Evolutionary conservation across 106 monocot species (phyloP).

Genomic region (Narthecium ossifragum): DNA sequence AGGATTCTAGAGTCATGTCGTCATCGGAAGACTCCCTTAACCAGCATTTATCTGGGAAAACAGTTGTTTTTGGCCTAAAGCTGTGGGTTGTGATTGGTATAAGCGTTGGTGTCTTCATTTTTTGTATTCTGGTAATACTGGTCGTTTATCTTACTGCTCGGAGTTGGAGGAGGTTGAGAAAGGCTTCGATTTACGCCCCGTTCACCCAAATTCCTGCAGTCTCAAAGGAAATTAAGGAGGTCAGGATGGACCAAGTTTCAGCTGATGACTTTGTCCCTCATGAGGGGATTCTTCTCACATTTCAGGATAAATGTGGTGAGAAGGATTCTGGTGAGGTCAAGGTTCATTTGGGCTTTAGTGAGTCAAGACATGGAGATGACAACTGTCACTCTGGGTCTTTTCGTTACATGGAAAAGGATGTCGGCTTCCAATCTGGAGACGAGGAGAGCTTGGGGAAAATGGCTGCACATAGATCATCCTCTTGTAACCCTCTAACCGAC

Average conservation of each 20-base stretch:
- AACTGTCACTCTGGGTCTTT: conserved; percentile 63
- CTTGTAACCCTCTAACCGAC: conserved; percentile 35
- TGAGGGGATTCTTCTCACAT: conserved; percentile 29
- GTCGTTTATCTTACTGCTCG: conserved; percentile 39
- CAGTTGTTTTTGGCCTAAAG: conserved; percentile 63
- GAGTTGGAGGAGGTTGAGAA: conserved; percentile 38
- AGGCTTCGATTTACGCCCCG: conserved; percentile 30
- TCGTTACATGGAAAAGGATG: conserved; percentile 38
- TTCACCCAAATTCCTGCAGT: conserved; percentile 54
- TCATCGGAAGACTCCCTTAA: conserved; percentile 48
- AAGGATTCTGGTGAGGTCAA: conserved; percentile 48
- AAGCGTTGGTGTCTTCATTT: conserved; percentile 53
- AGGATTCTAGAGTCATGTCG: conserved; percentile 38
- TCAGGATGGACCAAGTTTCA: conserved; percentile 48
- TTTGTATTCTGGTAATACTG: conserved; percentile 49
- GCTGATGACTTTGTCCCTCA: conserved; percentile 31
- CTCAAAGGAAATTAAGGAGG: conserved; percentile 96
- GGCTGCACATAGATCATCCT: conserved; percentile 29
- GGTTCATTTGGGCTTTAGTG: conserved; percentile 40
- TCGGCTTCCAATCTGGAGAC: conserved; percentile 50
- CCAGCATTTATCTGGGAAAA: conserved; percentile 45
- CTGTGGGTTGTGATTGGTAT: conserved; percentile 78
- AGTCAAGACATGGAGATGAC: conserved; percentile 28
- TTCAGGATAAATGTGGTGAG: conserved; percentile 37
- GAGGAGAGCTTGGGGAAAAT: conserved; percentile 36